Evolutionary conservation across 2,329 filamentous ascomycete genomes (phyloP).

Genomic region (Aspergillus sp.): DNA sequence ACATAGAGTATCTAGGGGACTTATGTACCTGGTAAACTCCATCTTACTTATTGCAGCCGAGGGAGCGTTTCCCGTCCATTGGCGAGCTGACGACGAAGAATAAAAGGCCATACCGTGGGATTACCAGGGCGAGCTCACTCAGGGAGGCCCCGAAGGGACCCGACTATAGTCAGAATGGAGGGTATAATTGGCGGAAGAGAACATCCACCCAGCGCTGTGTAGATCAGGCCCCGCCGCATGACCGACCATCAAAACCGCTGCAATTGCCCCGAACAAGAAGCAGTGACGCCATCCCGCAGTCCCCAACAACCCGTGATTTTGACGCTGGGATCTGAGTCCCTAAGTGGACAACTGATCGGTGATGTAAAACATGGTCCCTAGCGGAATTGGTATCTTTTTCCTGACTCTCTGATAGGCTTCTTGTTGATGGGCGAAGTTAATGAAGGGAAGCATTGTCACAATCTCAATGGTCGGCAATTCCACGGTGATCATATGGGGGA

Average conservation of each 20-base stretch:
- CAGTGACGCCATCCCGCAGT: conserved; percentile 28
- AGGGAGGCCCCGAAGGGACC: conserved; percentile 17
- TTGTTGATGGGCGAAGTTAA: neutral
- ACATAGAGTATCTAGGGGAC: neutral
- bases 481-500: neutral
- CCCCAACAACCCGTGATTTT: conserved; percentile 16
- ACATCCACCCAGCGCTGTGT: conserved; percentile 11
- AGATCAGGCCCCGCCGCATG: conserved; percentile 22
- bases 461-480: neutral
- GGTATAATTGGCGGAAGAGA: conserved; percentile 18
- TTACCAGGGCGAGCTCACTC: conserved; percentile 6
- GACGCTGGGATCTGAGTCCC: conserved; percentile 10
- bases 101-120: neutral
- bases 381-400: neutral
- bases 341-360: conserved; percentile 12
- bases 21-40: neutral
- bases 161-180: conserved; percentile 7
- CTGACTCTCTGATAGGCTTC: conserved; percentile 2
- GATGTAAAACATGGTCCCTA: conserved; percentile 15
- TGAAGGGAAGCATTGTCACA: neutral
- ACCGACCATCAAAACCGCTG: conserved; percentile 21
- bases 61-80: neutral
- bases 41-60: neutral
- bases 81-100: neutral
- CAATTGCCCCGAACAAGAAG: conserved; percentile 24